These are phyloP conservation scores for Linderina pennispora DNA, from an alignment of 192 early-diverging fungal species.

Conservation along the genomic window DNA sequence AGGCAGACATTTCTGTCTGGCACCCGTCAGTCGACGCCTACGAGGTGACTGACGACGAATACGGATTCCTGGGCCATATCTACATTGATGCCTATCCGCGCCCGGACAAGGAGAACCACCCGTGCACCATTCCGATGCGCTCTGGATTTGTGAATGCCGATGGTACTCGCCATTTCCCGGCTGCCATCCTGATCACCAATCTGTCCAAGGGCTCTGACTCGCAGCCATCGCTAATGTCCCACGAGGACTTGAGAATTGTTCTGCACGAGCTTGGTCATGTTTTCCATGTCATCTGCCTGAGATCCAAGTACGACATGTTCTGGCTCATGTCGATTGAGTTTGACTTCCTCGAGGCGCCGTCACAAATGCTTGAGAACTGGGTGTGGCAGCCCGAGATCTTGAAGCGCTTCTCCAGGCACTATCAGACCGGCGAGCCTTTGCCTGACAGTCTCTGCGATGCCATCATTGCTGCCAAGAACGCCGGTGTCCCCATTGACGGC, in stretches of 20 bases:
- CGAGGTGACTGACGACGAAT: conserved; percentile 55
- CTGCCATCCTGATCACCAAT: conserved; percentile 50
- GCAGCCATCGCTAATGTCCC: conserved; percentile 60
- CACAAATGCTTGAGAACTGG: conserved; percentile 73
- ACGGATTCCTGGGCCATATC: conserved; percentile 56
- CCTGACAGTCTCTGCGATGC: conserved; percentile 53
- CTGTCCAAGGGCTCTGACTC: conserved; percentile 49
- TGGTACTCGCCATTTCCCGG: conserved; percentile 38
- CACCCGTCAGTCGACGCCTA: conserved; percentile 67
- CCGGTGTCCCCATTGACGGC: conserved; percentile 46
- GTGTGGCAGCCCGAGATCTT: conserved; percentile 48
- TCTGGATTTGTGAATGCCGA: conserved; percentile 48
- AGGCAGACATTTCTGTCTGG: conserved; percentile 57
- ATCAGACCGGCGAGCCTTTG: conserved; percentile 48
- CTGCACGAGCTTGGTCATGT: conserved; percentile 68
- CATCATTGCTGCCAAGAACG: conserved; percentile 55
- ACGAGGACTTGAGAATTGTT: conserved; percentile 60
- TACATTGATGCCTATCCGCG: conserved; percentile 66
- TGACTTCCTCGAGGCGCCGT: conserved; percentile 74
- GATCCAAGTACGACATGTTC: conserved; percentile 56
- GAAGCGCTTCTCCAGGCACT: conserved; percentile 50
- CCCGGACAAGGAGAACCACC: conserved; percentile 59
- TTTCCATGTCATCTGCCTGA: conserved; percentile 51
- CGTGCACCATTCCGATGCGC: conserved; percentile 35
- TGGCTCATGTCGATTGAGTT: conserved; percentile 59